Evolutionary conservation across 1,284 basidiomycete species (phyloP).

Genomic region (Schizophyllum amplum): DNA sequence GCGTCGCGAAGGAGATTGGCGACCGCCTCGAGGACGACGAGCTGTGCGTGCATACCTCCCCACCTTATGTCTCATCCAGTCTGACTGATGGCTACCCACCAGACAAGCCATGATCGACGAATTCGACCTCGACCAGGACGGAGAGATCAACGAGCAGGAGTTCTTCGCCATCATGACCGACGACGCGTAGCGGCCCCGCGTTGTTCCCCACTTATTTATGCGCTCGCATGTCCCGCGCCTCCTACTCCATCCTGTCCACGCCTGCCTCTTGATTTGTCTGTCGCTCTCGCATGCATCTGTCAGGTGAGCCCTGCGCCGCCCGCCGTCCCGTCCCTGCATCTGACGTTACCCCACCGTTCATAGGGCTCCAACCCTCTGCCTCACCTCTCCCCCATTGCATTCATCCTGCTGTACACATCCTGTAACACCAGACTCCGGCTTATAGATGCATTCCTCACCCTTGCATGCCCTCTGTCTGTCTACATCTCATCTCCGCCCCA

Average conservation of each 20-base stretch:
- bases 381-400: not conserved
- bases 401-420: not conserved
- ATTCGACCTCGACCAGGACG: conserved; percentile 98
- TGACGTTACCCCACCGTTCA: not conserved
- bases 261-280: not conserved
- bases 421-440: not conserved
- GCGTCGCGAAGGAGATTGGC: conserved; percentile 96
- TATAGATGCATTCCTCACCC: not conserved
- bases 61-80: not conserved
- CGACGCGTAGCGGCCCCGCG: conserved; percentile 37
- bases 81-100: conserved; percentile 4
- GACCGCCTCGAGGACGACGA: conserved; percentile 96
- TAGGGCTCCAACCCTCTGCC: too few relatives aligned
- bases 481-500: too few relatives aligned
- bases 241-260: not conserved
- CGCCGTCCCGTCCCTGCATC: too few relatives aligned
- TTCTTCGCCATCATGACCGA: conserved; percentile 97
- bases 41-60: conserved; percentile 55
- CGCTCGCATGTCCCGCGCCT: too few relatives aligned
- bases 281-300: not conserved
- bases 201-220: not conserved
- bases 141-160: conserved; percentile 93
- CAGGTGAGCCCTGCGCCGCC: not conserved
- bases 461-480: too few relatives aligned
- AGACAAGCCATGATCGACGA: conserved; percentile 99